A percentile compares a stretch with the other conserved stretches of the same genome.
Evolutionary conservation across 73 alveolate species (phyloP).

Genomic region (Breviolum minutum): DNA sequence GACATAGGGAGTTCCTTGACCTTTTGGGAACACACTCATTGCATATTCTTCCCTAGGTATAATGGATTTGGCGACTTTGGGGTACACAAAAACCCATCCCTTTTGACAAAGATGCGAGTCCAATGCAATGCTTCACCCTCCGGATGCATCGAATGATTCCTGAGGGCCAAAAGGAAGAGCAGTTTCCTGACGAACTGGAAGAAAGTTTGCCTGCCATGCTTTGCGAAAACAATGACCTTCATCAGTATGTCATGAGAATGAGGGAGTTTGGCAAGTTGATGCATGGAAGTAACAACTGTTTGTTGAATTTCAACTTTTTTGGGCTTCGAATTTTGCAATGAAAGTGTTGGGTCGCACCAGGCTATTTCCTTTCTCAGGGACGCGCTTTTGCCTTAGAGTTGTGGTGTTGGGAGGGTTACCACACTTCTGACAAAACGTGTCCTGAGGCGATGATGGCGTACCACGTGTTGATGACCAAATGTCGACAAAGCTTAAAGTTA

Average conservation of each 20-base stretch:
- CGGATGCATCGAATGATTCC: too few species aligned
- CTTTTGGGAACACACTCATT: neutral
- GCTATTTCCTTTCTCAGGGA: constrained; percentile 72
- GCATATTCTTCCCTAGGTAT: too few species aligned
- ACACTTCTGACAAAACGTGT: too few species aligned
- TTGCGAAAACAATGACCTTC: neutral
- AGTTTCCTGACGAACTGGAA: constrained; percentile 52
- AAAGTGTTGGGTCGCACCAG: neutral
- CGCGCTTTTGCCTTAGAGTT: neutral
- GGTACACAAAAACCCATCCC: neutral
- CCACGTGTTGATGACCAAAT: constrained; percentile 88
- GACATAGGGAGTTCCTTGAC: too few species aligned
- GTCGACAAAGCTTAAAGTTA: constrained; percentile 43
- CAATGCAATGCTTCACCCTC: too few species aligned
- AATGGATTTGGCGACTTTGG: too few species aligned
- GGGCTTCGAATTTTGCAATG: too few species aligned
- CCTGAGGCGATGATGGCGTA: constrained; percentile 83
- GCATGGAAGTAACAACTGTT: too few species aligned
- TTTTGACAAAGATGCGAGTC: neutral
- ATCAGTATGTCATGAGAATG: neutral
- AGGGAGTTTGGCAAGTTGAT: neutral
- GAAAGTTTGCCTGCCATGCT: constrained; percentile 31
- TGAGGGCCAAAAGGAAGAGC: neutral
- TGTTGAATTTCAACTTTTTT: too few species aligned
- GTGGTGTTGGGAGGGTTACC: too few species aligned